A percentile compares a stretch with the other conserved stretches of the same genome.
Conservation (phyloP, 352 stramenopile species). For the Phytophthora chlamydospora region DNA sequence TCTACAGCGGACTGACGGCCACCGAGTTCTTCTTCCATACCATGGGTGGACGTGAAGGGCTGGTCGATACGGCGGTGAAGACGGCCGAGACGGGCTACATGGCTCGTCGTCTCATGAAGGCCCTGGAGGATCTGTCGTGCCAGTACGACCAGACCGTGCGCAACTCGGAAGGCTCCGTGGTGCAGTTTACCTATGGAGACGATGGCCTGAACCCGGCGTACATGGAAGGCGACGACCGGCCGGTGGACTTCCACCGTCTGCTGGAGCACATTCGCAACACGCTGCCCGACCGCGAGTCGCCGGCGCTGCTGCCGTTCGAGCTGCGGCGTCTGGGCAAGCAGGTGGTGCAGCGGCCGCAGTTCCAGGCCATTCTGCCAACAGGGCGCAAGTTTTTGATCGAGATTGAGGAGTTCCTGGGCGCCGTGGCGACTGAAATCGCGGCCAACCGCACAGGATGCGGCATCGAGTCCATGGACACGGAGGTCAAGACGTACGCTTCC, state of each 20-base stretch:
- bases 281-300: constrained; percentile 71
- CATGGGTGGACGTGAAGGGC: constrained; percentile 98
- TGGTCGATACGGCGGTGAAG: constrained; percentile 99
- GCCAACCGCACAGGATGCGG: constrained; percentile 56
- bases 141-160: constrained; percentile 94
- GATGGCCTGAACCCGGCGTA: constrained; percentile 98
- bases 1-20: constrained; percentile 98
- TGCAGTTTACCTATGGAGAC: constrained; percentile 99
- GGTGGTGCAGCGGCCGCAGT: constrained; percentile 79
- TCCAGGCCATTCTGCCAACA: constrained; percentile 87
- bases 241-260: constrained; percentile 96
- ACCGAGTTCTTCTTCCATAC: constrained; percentile 99
- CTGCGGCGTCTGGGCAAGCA: constrained; percentile 86
- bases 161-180: constrained; percentile 91
- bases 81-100: constrained; percentile 99
- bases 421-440: constrained; percentile 69
- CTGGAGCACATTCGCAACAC: constrained; percentile 90
- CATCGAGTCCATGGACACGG: constrained; percentile 69
- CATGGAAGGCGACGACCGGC: constrained; percentile 95
- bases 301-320: constrained; percentile 78
- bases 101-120: constrained; percentile 98
- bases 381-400: constrained; percentile 92
- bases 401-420: constrained; percentile 84
- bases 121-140: constrained; percentile 97
- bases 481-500: constrained; percentile 67